Percentiles rank a stretch among this genome's conserved stretches.
These are phyloP conservation scores for Colletotrichum sojae DNA, from an alignment of 2,329 filamentous ascomycete species.

Conservation along the genomic window DNA sequence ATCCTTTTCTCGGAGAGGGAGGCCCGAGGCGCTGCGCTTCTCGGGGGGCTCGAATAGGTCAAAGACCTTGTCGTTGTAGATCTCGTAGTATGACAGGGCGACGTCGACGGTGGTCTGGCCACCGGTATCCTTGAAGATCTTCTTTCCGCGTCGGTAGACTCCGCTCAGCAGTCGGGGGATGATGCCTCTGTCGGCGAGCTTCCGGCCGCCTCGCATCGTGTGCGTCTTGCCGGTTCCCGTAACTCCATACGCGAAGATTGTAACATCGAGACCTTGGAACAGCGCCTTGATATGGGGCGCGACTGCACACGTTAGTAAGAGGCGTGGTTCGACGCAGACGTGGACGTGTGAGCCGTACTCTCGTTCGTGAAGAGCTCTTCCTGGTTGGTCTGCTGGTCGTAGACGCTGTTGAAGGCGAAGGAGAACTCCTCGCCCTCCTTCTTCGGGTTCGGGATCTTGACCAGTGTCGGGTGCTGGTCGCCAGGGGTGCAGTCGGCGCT, in stretches of 20 bases:
- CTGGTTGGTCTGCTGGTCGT: conserved; percentile 84
- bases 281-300: conserved; percentile 91
- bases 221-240: conserved; percentile 96
- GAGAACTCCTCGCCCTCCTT: conserved; percentile 92
- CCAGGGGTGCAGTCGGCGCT: conserved; percentile 73
- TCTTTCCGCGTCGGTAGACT: conserved; percentile 88
- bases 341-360: conserved; percentile 67
- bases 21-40: conserved; percentile 84
- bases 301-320: conserved; percentile 66
- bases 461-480: conserved; percentile 74
- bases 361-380: conserved; percentile 91
- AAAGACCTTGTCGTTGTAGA: conserved; percentile 96
- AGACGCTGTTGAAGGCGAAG: conserved; percentile 95
- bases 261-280: conserved; percentile 90
- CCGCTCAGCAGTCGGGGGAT: conserved; percentile 88
- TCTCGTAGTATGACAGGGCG: conserved; percentile 92
- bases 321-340: conserved; percentile 16
- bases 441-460: conserved; percentile 94
- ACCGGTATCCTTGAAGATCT: conserved; percentile 83
- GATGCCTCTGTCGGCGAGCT: conserved; percentile 86
- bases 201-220: conserved; percentile 93
- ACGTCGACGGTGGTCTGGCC: conserved; percentile 81
- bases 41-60: conserved; percentile 91
- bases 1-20: conserved; percentile 87
- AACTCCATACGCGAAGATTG: conserved; percentile 92